A percentile compares a stretch with the other conserved stretches of the same genome.
phyloP scores from a whole-genome alignment of 192 early-diverging fungal genomes.

The Coemansia sp. region DNA sequence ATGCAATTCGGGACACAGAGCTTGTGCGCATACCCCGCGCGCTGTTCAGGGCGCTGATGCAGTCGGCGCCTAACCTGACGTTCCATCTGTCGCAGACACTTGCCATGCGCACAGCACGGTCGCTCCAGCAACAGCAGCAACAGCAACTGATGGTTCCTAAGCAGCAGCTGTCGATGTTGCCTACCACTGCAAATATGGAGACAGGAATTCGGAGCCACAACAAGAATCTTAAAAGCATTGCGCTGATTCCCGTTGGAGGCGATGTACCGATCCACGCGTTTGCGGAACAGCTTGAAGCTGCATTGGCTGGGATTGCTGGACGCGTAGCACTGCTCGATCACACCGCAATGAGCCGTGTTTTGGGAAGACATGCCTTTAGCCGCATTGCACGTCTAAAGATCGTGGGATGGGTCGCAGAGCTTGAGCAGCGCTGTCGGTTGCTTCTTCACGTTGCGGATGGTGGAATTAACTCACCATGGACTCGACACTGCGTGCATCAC shows the following conservation, averaged over 20 bases:
- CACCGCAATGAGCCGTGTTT: constrained; percentile 69
- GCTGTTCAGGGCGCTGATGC: constrained; percentile 88
- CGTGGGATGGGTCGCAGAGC: constrained; percentile 88
- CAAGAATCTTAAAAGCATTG: constrained; percentile 91
- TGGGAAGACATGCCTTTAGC: constrained; percentile 91
- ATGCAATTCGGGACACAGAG: constrained; percentile 97
- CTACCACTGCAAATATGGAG: constrained; percentile 1
- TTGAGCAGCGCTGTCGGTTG: constrained; percentile 83
- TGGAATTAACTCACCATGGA: constrained; percentile 87
- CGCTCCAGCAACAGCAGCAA: constrained; percentile 43
- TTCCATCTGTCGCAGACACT: constrained; percentile 89
- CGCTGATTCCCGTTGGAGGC: constrained; percentile 81
- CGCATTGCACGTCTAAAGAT: constrained; percentile 91
- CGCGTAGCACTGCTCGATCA: constrained; percentile 77
- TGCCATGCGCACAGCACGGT: constrained; percentile 65
- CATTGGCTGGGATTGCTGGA: constrained; percentile 68
- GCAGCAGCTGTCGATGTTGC: not conserved
- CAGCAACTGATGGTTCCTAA: constrained; percentile 11
- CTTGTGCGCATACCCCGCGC: constrained; percentile 93
- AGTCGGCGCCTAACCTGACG: constrained; percentile 86
- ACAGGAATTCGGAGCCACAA: constrained; percentile 75
- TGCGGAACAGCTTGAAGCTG: constrained; percentile 74
- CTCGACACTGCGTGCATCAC: constrained; percentile 91
- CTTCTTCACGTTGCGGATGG: constrained; percentile 96
- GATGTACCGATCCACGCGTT: constrained; percentile 86